Conservation (phyloP, 129 eudicot species). For the Flaveria bidentis region DNA sequence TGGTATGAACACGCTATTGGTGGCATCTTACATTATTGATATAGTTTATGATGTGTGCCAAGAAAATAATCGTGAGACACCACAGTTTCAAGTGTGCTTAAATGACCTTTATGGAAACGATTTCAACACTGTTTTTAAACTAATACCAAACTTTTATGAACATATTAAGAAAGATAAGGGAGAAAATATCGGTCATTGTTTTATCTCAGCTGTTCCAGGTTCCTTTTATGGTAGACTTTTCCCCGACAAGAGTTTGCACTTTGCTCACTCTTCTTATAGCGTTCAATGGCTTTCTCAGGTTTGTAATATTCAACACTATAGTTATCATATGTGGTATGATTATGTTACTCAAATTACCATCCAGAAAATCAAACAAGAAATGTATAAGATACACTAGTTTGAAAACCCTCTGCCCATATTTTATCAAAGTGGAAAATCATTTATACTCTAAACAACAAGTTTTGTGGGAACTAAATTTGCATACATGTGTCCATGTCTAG, state of each 20-base stretch:
- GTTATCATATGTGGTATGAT: not conserved
- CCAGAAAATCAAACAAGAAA: not conserved
- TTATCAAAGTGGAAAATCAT: not conserved
- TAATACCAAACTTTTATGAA: not conserved
- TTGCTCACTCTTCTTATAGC: conserved; percentile 9
- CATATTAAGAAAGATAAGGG: not conserved
- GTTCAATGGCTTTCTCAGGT: conserved; percentile 20
- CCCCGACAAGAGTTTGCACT: not conserved
- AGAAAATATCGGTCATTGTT: not conserved
- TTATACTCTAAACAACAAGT: not conserved
- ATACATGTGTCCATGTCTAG: not conserved
- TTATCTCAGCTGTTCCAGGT: conserved; percentile 5
- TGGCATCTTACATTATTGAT: conserved; percentile 10
- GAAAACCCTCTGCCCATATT: not conserved
- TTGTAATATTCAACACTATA: not conserved
- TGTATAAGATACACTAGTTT: not conserved
- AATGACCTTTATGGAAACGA: not conserved
- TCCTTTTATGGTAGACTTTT: not conserved
- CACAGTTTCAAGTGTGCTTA: conserved; percentile 8
- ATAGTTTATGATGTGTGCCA: not conserved
- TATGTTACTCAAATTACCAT: not conserved
- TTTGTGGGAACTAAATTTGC: not conserved
- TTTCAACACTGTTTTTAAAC: not conserved
- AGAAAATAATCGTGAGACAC: not conserved
- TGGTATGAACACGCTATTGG: not conserved